Percentiles rank a stretch among this genome's conserved stretches.
Evolutionary conservation across 2,329 filamentous ascomycete species (phyloP).

Genomic region (Pyricularia sp.): DNA sequence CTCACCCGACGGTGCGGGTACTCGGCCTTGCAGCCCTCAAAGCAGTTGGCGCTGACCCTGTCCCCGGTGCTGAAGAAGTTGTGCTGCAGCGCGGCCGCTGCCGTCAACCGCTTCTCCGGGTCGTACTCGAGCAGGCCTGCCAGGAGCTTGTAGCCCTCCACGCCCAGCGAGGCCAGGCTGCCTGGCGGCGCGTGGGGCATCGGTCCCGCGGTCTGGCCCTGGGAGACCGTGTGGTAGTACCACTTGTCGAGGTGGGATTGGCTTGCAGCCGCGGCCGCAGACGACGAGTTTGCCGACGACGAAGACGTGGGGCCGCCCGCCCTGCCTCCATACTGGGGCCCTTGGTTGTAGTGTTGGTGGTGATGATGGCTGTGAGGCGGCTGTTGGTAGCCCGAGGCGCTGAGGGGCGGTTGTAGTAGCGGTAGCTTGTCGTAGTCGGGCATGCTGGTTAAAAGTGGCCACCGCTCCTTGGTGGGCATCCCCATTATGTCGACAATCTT

Average conservation of each 20-base stretch:
- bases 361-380: constrained; percentile 30
- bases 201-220: constrained; percentile 30
- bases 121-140: constrained; percentile 85
- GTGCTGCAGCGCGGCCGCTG: constrained; percentile 80
- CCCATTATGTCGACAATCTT: constrained; percentile 98
- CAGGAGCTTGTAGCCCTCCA: constrained; percentile 75
- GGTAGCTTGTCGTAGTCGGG: constrained; percentile 72
- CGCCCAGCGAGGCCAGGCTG: constrained; percentile 51
- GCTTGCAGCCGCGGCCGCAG: constrained; percentile 18
- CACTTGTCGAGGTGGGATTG: constrained; percentile 59
- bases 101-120: constrained; percentile 78
- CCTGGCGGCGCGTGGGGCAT: constrained; percentile 36
- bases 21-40: constrained; percentile 78
- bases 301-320: constrained; percentile 14
- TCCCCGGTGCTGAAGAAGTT: constrained; percentile 76
- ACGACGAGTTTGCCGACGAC: neutral
- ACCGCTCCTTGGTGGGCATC: constrained; percentile 76
- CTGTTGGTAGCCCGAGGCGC: constrained; percentile 27
- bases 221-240: constrained; percentile 64
- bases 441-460: constrained; percentile 78
- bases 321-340: constrained; percentile 26
- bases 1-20: constrained; percentile 88
- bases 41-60: constrained; percentile 72
- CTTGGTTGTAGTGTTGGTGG: constrained; percentile 32
- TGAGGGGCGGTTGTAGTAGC: constrained; percentile 40